Conservation (phyloP, 2,329 filamentous ascomycete genomes). For the Pyricularia pennisetigena region DNA sequence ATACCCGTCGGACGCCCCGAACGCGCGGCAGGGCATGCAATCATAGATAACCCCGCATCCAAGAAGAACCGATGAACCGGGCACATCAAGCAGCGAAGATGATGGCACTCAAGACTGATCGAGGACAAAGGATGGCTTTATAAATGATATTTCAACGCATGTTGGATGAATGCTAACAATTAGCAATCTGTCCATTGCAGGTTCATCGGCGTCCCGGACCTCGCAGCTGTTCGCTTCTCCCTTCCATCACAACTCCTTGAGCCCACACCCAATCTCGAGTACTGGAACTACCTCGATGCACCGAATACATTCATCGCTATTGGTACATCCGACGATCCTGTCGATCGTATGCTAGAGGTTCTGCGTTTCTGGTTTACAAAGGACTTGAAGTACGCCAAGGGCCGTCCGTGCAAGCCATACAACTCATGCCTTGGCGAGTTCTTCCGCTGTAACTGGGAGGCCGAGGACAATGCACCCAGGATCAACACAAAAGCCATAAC, state of each 20-base stretch:
- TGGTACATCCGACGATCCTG: slow-evolving; percentile 80
- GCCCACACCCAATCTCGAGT: slow-evolving; percentile 93
- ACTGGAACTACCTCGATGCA: slow-evolving; percentile 96
- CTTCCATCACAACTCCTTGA: slow-evolving; percentile 92
- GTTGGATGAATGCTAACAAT: neutral
- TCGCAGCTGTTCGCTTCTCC: slow-evolving; percentile 91
- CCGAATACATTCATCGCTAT: slow-evolving; percentile 79
- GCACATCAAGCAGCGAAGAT: neutral
- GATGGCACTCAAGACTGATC: neutral
- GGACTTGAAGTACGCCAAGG: slow-evolving; percentile 97
- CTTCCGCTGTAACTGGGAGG: slow-evolving; percentile 96
- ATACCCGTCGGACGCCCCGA: neutral
- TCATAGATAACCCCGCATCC: neutral
- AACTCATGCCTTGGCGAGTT: slow-evolving; percentile 97
- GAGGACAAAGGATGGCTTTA: neutral
- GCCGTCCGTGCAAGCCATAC: slow-evolving; percentile 97
- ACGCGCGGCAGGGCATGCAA: neutral
- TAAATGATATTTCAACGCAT: neutral
- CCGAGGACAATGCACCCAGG: slow-evolving; percentile 64
- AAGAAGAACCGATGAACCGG: neutral
- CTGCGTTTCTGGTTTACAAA: slow-evolving; percentile 98
- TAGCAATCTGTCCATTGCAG: slow-evolving; percentile 31
- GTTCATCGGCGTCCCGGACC: slow-evolving; percentile 93
- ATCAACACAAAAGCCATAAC: slow-evolving; percentile 41
- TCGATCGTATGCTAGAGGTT: slow-evolving; percentile 92